These are phyloP conservation scores for Crassisporium funariophilum DNA, from an alignment of 768 basidiomycete species.

Conservation along the genomic window DNA sequence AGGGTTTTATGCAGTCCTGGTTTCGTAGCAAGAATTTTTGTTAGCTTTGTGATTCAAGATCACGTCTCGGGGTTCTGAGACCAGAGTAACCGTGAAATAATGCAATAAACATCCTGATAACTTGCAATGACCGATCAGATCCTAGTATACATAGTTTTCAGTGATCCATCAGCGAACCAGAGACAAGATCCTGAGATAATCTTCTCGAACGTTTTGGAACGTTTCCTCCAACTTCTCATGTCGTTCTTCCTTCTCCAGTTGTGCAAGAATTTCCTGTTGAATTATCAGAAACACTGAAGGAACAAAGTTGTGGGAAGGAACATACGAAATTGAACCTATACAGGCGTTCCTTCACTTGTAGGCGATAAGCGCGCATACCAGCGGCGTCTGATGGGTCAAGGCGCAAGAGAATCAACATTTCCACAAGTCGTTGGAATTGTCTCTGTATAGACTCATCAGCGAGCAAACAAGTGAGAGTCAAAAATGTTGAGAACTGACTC, in stretches of 20 bases:
- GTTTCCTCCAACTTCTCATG: slow-evolving; percentile 92
- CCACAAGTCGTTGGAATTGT: slow-evolving; percentile 89
- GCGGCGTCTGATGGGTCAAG: slow-evolving; percentile 63
- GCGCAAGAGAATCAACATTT: slow-evolving; percentile 83
- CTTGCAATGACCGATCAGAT: too few species aligned
- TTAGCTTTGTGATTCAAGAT: too few species aligned
- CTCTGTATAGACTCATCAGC: slow-evolving; percentile 50
- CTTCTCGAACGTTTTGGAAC: slow-evolving; percentile 81
- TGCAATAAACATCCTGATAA: too few species aligned
- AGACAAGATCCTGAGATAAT: slow-evolving; percentile 80
- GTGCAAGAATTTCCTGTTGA: slow-evolving; percentile 79
- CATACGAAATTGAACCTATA: slow-evolving; percentile 94
- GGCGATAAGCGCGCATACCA: slow-evolving; percentile 65
- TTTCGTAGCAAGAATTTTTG: too few species aligned
- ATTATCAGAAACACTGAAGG: background rate
- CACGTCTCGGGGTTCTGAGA: too few species aligned
- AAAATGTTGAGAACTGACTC: slow-evolving; percentile 52
- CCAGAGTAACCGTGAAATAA: too few species aligned
- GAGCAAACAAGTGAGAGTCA: slow-evolving; percentile 3
- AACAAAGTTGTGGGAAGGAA: slow-evolving; percentile 14
- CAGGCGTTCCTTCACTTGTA: slow-evolving; percentile 93
- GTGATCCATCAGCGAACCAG: slow-evolving; percentile 46
- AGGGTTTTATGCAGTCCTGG: slow-evolving; percentile 1
- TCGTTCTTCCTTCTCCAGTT: slow-evolving; percentile 85
- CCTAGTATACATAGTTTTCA: too few species aligned